phyloP scores from a whole-genome alignment of 177 flowering plant species.

The Vitis hybrid region DNA sequence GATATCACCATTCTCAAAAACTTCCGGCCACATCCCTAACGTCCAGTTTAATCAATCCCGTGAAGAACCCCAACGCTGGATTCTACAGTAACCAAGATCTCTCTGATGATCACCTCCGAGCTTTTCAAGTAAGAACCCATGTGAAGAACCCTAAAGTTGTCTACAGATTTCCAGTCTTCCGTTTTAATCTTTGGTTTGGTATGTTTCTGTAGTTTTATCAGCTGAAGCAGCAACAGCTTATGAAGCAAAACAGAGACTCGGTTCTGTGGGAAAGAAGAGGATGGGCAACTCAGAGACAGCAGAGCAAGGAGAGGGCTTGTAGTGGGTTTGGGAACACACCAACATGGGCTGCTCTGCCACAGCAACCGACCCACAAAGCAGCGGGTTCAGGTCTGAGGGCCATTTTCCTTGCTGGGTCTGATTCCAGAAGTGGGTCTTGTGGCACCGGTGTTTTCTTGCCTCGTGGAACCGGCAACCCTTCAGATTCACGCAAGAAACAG shows the following conservation, averaged over 20 bases:
- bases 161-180: neutral
- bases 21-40: neutral
- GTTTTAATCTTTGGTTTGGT: neutral
- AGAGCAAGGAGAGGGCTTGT: slow-evolving; percentile 6
- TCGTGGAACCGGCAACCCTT: slow-evolving; percentile 10
- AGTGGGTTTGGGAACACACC: neutral
- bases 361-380: neutral
- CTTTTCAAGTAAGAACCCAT: slow-evolving; percentile 14
- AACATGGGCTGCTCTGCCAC: slow-evolving; percentile 7
- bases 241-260: slow-evolving; percentile 6
- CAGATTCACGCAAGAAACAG: slow-evolving; percentile 28
- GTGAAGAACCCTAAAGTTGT: neutral
- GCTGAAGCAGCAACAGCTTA: slow-evolving; percentile 13
- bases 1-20: neutral
- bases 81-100: slow-evolving; percentile 14
- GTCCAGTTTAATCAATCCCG: neutral
- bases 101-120: slow-evolving; percentile 19
- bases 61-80: neutral
- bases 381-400: slow-evolving; percentile 31
- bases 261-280: neutral
- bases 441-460: slow-evolving; percentile 56
- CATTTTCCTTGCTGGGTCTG: slow-evolving; percentile 24
- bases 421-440: slow-evolving; percentile 18
- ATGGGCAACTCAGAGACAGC: neutral
- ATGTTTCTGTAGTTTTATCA: neutral